Percentiles rank a stretch among this genome's conserved stretches.
phyloP scores from a whole-genome alignment of 1,284 basidiomycete genomes.

The Coniferiporia sulphurascens region DNA sequence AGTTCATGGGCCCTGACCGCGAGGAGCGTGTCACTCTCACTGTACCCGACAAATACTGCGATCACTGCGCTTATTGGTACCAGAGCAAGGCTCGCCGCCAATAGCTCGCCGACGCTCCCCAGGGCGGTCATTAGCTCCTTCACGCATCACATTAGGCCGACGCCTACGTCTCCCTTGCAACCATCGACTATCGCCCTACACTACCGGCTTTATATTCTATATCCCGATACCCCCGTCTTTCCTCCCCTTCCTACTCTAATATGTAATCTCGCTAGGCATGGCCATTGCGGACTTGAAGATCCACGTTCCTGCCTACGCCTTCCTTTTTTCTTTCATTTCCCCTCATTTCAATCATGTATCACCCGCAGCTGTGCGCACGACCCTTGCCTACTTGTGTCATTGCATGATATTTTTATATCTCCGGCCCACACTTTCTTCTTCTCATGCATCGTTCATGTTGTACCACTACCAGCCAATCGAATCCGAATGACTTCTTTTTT shows the following conservation, averaged over 20 bases:
- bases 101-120: neutral
- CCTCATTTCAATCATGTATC: neutral
- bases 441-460: neutral
- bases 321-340: neutral
- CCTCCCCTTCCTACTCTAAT: neutral
- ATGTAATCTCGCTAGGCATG: neutral
- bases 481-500: neutral
- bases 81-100: conserved; percentile 33
- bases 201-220: neutral
- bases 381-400: neutral
- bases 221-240: neutral
- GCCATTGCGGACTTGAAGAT: neutral
- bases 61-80: conserved; percentile 62
- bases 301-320: neutral
- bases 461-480: conserved; percentile 1
- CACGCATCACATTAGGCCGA: neutral
- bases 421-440: neutral
- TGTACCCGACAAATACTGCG: conserved; percentile 51
- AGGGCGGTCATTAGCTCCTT: neutral
- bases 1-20: conserved; percentile 68
- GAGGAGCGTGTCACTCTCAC: conserved; percentile 51
- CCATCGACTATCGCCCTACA: neutral
- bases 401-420: neutral
- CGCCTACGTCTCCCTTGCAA: neutral
- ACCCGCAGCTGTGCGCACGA: neutral